Conservation (phyloP, 306 rosid genomes). For the Medicago lupulina region DNA sequence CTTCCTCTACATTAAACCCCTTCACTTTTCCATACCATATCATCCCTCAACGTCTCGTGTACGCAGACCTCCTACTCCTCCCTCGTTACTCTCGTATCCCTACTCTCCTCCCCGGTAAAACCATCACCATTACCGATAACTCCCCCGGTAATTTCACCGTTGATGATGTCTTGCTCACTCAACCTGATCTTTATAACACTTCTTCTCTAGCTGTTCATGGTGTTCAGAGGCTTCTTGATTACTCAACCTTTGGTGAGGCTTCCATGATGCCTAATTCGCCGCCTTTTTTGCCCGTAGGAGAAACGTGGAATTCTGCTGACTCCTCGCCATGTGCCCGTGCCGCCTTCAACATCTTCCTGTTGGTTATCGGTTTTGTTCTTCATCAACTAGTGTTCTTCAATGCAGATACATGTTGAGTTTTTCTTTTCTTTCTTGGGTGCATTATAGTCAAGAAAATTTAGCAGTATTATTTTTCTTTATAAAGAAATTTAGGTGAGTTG, state of each 20-base stretch:
- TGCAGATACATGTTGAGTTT: neutral
- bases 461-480: too few species aligned
- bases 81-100: constrained; percentile 58
- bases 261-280: neutral
- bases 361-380: constrained; percentile 8
- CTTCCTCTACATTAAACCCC: constrained; percentile 44
- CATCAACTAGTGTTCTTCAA: constrained; percentile 2
- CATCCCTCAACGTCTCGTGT: constrained; percentile 74
- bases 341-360: neutral
- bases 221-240: constrained; percentile 52
- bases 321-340: neutral
- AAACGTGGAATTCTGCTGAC: neutral
- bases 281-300: constrained; percentile 10
- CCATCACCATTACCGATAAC: constrained; percentile 59
- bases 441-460: too few species aligned
- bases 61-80: constrained; percentile 70
- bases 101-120: constrained; percentile 66
- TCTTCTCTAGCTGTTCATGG: constrained; percentile 63
- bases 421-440: too few species aligned
- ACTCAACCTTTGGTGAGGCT: constrained; percentile 48
- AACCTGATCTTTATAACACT: constrained; percentile 60
- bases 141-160: constrained; percentile 60
- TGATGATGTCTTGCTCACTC: constrained; percentile 49
- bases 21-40: constrained; percentile 68
- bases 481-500: too few species aligned